Evolutionary conservation across 2,329 filamentous ascomycete species (phyloP).

Genomic region (Davidsoniella eucalypti): DNA sequence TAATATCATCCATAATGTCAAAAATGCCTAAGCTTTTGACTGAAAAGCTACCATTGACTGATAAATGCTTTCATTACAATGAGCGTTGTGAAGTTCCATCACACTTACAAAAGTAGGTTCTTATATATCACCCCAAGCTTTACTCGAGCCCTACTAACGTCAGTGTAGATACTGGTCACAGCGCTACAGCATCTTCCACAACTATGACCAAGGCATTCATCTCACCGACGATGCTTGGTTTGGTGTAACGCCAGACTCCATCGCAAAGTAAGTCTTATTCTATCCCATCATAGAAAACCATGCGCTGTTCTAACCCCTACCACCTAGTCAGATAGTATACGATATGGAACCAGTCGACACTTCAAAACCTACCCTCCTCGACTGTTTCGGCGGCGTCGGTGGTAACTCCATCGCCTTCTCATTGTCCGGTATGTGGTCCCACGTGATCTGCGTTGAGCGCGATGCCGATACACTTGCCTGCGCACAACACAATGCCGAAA

Average conservation of each 20-base stretch:
- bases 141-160: neutral
- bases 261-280: slow-evolving; percentile 50
- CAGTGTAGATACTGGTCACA: slow-evolving; percentile 69
- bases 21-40: neutral
- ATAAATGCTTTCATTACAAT: slow-evolving; percentile 61
- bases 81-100: slow-evolving; percentile 54
- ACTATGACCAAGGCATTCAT: slow-evolving; percentile 74
- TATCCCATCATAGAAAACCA: neutral
- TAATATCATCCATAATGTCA: neutral
- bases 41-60: slow-evolving; percentile 33
- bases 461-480: slow-evolving; percentile 68
- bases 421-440: slow-evolving; percentile 58
- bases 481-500: slow-evolving; percentile 75
- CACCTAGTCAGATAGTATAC: slow-evolving; percentile 50
- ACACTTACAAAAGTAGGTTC: slow-evolving; percentile 64
- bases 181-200: slow-evolving; percentile 70
- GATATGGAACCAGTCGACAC: slow-evolving; percentile 44
- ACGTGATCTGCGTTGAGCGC: slow-evolving; percentile 77
- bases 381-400: slow-evolving; percentile 81
- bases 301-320: slow-evolving; percentile 14
- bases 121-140: neutral
- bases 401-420: slow-evolving; percentile 95
- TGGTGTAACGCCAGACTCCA: slow-evolving; percentile 83
- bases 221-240: slow-evolving; percentile 95
- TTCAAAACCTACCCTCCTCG: slow-evolving; percentile 52